Evolutionary conservation across 768 basidiomycete genomes (phyloP).

Genomic region (Russula abietina): DNA sequence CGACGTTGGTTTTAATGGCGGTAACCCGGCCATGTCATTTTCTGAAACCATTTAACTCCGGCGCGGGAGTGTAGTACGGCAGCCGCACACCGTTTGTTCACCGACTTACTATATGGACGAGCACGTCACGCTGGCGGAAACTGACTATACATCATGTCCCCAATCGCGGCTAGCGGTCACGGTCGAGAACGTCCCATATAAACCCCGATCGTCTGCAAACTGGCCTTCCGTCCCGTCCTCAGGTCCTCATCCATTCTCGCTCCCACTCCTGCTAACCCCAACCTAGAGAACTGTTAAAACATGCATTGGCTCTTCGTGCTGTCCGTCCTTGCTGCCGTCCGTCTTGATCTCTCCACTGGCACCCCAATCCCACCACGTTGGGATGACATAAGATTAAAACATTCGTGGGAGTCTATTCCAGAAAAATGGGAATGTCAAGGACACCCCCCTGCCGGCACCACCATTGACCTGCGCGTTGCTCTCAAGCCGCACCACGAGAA

Average conservation of each 20-base stretch:
- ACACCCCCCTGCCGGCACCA: conserved; percentile 7
- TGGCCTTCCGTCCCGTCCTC: neutral
- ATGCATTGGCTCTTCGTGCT: conserved; percentile 9
- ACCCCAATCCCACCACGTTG: conserved; percentile 8
- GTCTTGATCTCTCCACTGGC: conserved; percentile 6
- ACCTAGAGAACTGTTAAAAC: neutral
- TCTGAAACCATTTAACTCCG: neutral
- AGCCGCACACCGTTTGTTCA: neutral
- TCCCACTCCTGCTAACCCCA: neutral
- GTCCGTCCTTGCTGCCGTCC: conserved; percentile 3
- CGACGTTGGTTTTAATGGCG: neutral
- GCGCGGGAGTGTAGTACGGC: neutral
- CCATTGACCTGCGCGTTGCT: conserved; percentile 21
- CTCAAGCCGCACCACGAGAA: conserved; percentile 20
- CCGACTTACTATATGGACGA: neutral
- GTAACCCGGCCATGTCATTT: neutral
- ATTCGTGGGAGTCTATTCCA: conserved; percentile 14
- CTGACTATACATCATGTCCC: neutral
- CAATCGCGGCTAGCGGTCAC: neutral
- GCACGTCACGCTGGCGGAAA: neutral
- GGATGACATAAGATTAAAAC: conserved; percentile 21
- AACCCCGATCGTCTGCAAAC: neutral
- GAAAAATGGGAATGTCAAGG: conserved; percentile 11
- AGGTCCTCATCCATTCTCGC: neutral
- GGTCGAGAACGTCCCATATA: neutral